Conservation (phyloP, 441 rosid species). For the Erysimum cheiri region DNA sequence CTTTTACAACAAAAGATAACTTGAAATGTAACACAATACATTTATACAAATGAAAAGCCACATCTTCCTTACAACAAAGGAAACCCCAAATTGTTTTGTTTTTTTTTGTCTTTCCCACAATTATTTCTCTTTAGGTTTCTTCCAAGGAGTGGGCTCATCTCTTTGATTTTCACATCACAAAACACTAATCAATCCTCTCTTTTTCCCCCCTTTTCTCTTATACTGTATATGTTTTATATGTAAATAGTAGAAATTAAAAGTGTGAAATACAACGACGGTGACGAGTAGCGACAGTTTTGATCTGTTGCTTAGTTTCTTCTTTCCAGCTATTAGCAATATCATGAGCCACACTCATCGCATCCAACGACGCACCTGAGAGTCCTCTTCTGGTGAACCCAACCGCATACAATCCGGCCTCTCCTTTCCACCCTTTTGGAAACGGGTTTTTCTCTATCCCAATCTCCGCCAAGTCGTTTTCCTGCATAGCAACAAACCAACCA, state of each 20-base stretch:
- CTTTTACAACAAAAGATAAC: not conserved
- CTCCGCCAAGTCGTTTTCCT: slow-evolving; percentile 72
- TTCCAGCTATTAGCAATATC: slow-evolving; percentile 76
- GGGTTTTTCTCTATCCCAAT: slow-evolving; percentile 65
- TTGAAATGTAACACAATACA: not conserved
- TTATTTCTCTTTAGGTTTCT: slow-evolving; percentile 24
- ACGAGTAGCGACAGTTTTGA: slow-evolving; percentile 50
- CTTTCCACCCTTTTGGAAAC: slow-evolving; percentile 89
- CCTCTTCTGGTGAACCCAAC: slow-evolving; percentile 87
- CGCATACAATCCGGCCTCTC: slow-evolving; percentile 71
- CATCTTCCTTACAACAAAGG: slow-evolving; percentile 52
- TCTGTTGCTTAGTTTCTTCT: slow-evolving; percentile 72
- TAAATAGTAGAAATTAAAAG: slow-evolving; percentile 41
- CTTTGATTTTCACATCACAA: slow-evolving; percentile 19
- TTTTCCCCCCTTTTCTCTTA: not conserved
- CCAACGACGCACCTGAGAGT: slow-evolving; percentile 70
- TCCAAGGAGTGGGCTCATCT: slow-evolving; percentile 59
- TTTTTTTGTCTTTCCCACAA: not conserved
- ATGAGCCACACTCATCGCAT: slow-evolving; percentile 63
- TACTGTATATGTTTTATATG: not conserved
- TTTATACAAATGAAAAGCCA: slow-evolving; percentile 46
- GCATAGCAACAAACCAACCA: slow-evolving; percentile 1
- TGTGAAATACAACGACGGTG: slow-evolving; percentile 87
- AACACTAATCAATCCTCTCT: not conserved
- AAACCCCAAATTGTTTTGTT: slow-evolving; percentile 22